Evolutionary conservation across 1,284 basidiomycete genomes (phyloP).

Genomic region (Pseudozyma sp.): DNA sequence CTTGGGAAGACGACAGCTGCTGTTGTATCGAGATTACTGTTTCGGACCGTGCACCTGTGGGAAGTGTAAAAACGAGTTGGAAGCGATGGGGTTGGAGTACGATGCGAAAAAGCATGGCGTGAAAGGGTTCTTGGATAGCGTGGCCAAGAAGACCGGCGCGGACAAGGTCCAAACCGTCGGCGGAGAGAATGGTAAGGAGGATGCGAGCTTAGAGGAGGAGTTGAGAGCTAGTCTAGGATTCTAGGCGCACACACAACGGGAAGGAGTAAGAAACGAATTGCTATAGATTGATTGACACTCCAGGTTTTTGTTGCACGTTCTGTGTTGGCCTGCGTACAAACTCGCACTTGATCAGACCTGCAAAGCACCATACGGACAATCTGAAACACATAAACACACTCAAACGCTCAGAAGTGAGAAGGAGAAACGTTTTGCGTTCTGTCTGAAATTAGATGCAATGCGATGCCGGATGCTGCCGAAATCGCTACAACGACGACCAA

Average conservation of each 20-base stretch:
- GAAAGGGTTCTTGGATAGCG: constrained; percentile 25
- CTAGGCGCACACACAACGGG: constrained; percentile 7
- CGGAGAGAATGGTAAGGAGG: neutral
- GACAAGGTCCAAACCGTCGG: neutral
- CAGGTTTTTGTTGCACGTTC: too few relatives aligned
- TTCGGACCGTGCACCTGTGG: constrained; percentile 76
- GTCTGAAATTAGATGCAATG: constrained; percentile 14
- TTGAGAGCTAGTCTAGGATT: constrained; percentile 58
- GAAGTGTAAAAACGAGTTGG: constrained; percentile 72
- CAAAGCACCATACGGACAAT: too few relatives aligned
- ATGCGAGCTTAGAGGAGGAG: constrained; percentile 52
- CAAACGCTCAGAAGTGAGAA: too few relatives aligned
- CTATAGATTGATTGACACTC: too few relatives aligned
- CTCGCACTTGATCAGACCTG: too few relatives aligned
- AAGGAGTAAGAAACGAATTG: too few relatives aligned
- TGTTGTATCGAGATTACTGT: constrained; percentile 72
- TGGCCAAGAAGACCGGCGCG: constrained; percentile 20
- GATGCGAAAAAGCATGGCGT: constrained; percentile 24
- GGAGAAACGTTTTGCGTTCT: constrained; percentile 4
- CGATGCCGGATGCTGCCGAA: too few relatives aligned
- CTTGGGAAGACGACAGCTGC: constrained; percentile 74
- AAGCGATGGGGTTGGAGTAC: constrained; percentile 13
- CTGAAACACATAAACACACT: too few relatives aligned
- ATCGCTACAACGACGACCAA: constrained; percentile 1
- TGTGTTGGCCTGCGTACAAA: too few relatives aligned